Conservation (phyloP, 2,329 filamentous ascomycete genomes). For the Monosporascus cannonballus region DNA sequence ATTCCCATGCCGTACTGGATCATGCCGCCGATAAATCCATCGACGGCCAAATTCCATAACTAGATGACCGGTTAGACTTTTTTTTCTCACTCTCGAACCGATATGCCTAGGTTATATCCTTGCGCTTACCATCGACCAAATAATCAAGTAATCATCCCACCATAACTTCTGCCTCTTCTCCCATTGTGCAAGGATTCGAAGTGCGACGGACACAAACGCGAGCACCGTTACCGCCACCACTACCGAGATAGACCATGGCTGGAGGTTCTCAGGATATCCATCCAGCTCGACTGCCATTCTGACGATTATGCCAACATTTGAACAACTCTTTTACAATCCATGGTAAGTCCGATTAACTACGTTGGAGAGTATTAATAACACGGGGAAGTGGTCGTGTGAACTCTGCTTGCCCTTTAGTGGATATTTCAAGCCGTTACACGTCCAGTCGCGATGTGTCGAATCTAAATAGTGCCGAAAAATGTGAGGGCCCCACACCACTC, state of each 20-base stretch:
- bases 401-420: background rate
- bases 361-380: background rate
- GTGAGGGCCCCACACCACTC: no score
- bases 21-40: constrained; percentile 44
- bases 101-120: background rate
- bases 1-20: constrained; percentile 39
- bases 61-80: constrained; percentile 9
- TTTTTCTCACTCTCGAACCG: background rate
- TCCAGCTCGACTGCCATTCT: constrained; percentile 1
- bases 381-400: background rate
- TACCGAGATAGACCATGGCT: constrained; percentile 36
- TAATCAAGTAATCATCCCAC: constrained; percentile 46
- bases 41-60: constrained; percentile 35
- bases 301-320: background rate
- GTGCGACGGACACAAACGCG: constrained; percentile 29
- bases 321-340: background rate
- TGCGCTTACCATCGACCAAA: constrained; percentile 39
- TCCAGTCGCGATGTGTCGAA: no score
- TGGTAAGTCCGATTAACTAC: background rate
- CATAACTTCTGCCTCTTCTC: constrained; percentile 37
- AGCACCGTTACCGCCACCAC: constrained; percentile 35
- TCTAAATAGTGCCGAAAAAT: no score
- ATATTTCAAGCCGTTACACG: background rate
- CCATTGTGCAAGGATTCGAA: constrained; percentile 35
- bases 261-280: constrained; percentile 27